Base-by-base conservation (phyloP, 2,329 filamentous ascomycete genomes). In the Metarhizium anisopliae region DNA sequence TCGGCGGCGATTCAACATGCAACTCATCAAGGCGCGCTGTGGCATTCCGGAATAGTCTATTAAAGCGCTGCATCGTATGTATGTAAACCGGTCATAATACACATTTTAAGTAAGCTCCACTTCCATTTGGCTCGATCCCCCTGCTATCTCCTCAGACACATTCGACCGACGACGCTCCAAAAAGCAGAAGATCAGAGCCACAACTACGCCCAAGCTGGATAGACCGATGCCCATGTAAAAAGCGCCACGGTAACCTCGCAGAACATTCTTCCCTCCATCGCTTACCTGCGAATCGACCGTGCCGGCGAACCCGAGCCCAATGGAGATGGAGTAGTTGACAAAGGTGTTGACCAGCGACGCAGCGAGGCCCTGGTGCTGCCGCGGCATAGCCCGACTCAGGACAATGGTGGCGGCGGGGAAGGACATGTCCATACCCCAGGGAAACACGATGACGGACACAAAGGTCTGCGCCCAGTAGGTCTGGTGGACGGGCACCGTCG, bases 381-480 rank as follows among this genome's bases (percentile, higher is more conserved):
- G 68, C 18, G 69, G 63, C n/a, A 75, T 69, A 18, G 67, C 71
- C 58, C 82, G 76, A 43, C 74, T 78, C n/a, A 86, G 69, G 18
- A 85, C 71, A 16, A 85, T 67, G 0, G 75, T 82, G 1, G 78
- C 80, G 0, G 81, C 77, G 0, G 83, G 83, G 61, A 83, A 83
- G 8, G 73, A 79, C 74, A 85, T 83, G 64, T 86, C 82, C 78
- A 84, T 81, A 7, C 81, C 80, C 64, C 76, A 81, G 0, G 79
- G 76, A 79, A 73, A 8, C 3, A 50, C n/a, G 20, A 50, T 14
- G 2, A 50, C 10, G 29, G 72, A 72, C 13, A 83, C 72, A 63
- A 87, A 86, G 0, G 77, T 73, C 59, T 83, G 77, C 43, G 71
- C 72, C 84, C 83, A 87, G 67, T 86, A 87, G 2, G 69, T 77